Conservation (phyloP, 768 basidiomycete species). For the Suillus subaureus region DNA sequence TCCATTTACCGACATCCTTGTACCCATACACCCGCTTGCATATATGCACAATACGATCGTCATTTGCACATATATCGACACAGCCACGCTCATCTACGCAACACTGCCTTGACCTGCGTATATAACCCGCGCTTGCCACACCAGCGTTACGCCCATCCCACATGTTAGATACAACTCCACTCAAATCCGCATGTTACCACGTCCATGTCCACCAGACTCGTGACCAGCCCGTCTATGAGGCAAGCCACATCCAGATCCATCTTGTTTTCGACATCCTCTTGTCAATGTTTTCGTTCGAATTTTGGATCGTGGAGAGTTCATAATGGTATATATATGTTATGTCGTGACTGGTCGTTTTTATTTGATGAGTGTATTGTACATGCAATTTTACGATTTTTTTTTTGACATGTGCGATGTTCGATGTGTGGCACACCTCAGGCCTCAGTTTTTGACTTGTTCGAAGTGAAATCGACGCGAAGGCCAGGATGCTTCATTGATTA, state of each 20-base stretch:
- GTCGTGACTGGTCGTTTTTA: background rate
- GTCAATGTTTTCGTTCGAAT: background rate
- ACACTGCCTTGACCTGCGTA: too few species aligned
- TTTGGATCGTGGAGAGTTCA: background rate
- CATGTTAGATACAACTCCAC: background rate
- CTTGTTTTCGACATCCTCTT: background rate
- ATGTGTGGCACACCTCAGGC: background rate
- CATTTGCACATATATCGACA: background rate
- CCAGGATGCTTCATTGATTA: too few species aligned
- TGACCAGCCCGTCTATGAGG: background rate
- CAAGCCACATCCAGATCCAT: background rate
- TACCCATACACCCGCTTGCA: background rate
- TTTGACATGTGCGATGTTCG: background rate
- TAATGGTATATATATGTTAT: slow-evolving; percentile 3
- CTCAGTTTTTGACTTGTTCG: too few species aligned
- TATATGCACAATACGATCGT: background rate
- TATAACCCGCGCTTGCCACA: too few species aligned
- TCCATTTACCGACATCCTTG: background rate
- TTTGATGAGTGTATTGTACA: background rate
- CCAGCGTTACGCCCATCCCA: too few species aligned
- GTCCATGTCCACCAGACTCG: background rate
- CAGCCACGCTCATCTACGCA: background rate
- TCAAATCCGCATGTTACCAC: background rate
- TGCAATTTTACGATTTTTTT: slow-evolving; percentile 1
- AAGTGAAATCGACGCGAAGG: too few species aligned